These are phyloP conservation scores for Teratosphaeriaceae sp. DNA, from an alignment of 2,329 filamentous ascomycete species.

Conservation along the genomic window DNA sequence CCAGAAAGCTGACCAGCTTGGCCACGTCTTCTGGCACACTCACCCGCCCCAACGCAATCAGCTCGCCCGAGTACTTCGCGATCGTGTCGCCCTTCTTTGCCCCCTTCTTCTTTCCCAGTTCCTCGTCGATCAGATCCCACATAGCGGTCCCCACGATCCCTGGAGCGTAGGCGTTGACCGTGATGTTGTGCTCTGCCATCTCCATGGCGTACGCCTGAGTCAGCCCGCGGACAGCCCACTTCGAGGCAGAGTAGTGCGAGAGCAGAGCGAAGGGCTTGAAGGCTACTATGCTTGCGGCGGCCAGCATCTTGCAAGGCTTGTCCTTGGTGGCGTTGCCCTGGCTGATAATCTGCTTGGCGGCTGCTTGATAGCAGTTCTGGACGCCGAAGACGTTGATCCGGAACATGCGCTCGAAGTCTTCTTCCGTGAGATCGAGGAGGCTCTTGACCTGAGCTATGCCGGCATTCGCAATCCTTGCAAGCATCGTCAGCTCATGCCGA, in stretches of 20 bases:
- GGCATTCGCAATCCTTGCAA: constrained; percentile 50
- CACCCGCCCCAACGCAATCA: constrained; percentile 52
- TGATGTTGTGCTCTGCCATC: constrained; percentile 57
- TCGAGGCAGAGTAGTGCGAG: constrained; percentile 57
- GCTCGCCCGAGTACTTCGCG: constrained; percentile 46
- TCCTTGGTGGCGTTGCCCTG: constrained; percentile 45
- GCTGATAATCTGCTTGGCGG: constrained; percentile 58
- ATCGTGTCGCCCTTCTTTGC: constrained; percentile 41
- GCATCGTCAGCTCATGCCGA: not conserved
- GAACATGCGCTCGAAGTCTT: constrained; percentile 55
- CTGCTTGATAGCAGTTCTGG: constrained; percentile 58
- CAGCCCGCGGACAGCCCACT: constrained; percentile 61
- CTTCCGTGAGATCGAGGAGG: constrained; percentile 50
- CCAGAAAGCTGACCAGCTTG: constrained; percentile 56
- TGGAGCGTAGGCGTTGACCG: constrained; percentile 60
- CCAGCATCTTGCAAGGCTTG: constrained; percentile 42
- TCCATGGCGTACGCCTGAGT: constrained; percentile 62
- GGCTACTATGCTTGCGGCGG: constrained; percentile 45
- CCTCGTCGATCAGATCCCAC: constrained; percentile 63
- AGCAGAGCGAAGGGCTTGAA: constrained; percentile 55
- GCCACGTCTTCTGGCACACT: constrained; percentile 58
- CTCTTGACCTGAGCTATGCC: constrained; percentile 54
- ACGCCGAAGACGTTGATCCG: constrained; percentile 59
- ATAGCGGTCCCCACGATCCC: constrained; percentile 61
- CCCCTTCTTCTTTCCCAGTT: constrained; percentile 47